Conservation (phyloP, 345 rosid species). For the Moricandia arvensis region DNA sequence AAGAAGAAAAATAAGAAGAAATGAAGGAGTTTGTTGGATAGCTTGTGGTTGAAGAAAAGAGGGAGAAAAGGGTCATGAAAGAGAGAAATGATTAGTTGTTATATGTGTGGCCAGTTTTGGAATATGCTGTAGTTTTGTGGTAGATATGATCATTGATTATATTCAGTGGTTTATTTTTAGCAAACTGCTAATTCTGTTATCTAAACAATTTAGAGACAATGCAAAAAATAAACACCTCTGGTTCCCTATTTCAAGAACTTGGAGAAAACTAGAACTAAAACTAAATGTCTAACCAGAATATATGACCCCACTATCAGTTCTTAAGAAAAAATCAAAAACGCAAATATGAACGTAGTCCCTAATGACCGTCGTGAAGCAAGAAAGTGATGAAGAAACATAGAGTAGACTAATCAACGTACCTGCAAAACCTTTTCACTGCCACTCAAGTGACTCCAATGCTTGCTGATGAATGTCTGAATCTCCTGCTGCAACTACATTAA, state of each 20-base stretch:
- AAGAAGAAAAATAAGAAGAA: slow-evolving; percentile 31
- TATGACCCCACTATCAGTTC: background rate
- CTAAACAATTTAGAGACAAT: slow-evolving; percentile 22
- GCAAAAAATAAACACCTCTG: slow-evolving; percentile 28
- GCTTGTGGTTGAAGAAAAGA: slow-evolving; percentile 41
- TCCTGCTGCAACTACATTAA: slow-evolving; percentile 84
- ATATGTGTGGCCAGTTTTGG: slow-evolving; percentile 31
- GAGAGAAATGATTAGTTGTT: slow-evolving; percentile 33
- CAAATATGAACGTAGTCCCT: too few species aligned
- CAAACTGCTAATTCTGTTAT: slow-evolving; percentile 29
- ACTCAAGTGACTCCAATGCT: slow-evolving; percentile 39
- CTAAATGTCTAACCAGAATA: slow-evolving; percentile 14
- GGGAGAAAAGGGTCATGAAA: slow-evolving; percentile 37
- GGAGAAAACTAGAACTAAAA: background rate
- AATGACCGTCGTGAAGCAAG: too few species aligned
- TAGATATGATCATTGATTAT: slow-evolving; percentile 12
- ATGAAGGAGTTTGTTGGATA: slow-evolving; percentile 31
- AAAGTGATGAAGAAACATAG: slow-evolving; percentile 12
- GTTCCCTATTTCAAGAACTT: slow-evolving; percentile 28
- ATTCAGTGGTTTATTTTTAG: slow-evolving; percentile 31
- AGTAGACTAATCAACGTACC: slow-evolving; percentile 16
- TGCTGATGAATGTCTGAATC: slow-evolving; percentile 56
- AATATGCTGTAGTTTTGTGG: slow-evolving; percentile 32
- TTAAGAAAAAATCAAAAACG: too few species aligned
- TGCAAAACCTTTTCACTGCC: slow-evolving; percentile 30